A percentile compares a stretch with the other conserved stretches of the same genome.
phyloP scores from a whole-genome alignment of 2,329 filamentous ascomycete species.

The Myriosclerotinia curreyana region DNA sequence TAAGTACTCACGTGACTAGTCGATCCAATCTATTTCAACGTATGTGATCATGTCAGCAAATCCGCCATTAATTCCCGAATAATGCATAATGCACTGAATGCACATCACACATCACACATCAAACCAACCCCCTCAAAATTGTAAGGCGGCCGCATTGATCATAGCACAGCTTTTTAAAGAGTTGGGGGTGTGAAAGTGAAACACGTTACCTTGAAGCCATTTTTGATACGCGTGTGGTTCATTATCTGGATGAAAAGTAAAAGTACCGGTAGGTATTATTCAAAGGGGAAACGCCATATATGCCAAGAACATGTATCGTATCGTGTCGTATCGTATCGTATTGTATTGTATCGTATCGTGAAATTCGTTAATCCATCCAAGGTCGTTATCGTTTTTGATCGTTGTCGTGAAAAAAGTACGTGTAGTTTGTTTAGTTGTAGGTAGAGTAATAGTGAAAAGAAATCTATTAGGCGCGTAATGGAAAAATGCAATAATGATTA shows the following conservation, averaged over 20 bases:
- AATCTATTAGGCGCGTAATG: background rate
- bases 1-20: slow-evolving; percentile 74
- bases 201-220: slow-evolving; percentile 42
- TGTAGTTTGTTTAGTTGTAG: background rate
- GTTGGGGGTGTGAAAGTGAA: slow-evolving; percentile 10
- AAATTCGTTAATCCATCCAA: slow-evolving; percentile 16
- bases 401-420: slow-evolving; percentile 5
- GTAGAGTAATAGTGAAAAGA: background rate
- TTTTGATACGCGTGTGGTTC: slow-evolving; percentile 29
- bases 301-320: slow-evolving; percentile 4
- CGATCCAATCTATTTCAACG: slow-evolving; percentile 65
- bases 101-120: too few relatives aligned
- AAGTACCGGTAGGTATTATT: background rate
- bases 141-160: slow-evolving; percentile 15
- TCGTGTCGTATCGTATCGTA: too few relatives aligned
- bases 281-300: slow-evolving; percentile 25
- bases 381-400: slow-evolving; percentile 5
- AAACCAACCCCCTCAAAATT: background rate
- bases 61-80: slow-evolving; percentile 6
- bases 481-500: background rate
- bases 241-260: slow-evolving; percentile 30
- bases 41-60: slow-evolving; percentile 31
- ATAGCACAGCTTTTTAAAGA: background rate
- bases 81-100: background rate
- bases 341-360: background rate